Evolutionary conservation across 2,329 filamentous ascomycete genomes (phyloP), one percentile per base, ranked within the genome.

Genomic region (Cladosporium sp.): DNA sequence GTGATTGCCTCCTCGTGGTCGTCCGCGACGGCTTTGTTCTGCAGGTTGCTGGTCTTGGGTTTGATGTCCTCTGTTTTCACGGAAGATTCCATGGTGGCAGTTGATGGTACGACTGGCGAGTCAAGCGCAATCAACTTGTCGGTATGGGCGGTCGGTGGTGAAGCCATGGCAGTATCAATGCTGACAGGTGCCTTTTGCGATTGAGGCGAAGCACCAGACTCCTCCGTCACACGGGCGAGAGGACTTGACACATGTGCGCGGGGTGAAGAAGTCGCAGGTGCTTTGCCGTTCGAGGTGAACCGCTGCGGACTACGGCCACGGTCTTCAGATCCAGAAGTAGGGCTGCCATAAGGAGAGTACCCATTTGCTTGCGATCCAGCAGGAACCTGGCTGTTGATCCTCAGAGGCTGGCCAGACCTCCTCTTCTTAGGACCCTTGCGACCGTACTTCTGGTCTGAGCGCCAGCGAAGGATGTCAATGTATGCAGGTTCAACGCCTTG

Each of bases 381-480:
- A 18, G 83, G 82, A 70, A 85, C 87, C 68, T 86, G 80, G 36
- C 72, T 83, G 82, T 72, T 86, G 76, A 65, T 82, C 78, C 69
- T 80, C 77, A 72, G 77, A 49, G 72, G 70, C 68, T 70, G 72
- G 23, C 70, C 79, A 34, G 74, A 75, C 70, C 82, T 82, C 70
- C 82, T 82, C 73, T 80, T 82, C 69, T 81, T 84, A 58, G 82
- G 82, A 2, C 72, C 70, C 70, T 82, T 83, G 64, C 87, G 82
- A 57, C 94, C 94, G 77, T 95, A 91, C 81, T 97, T 98, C 78
- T 98, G 94, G 76, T 99, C 95, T 80, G 91, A 89, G 76, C 95
- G 89, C 93, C 95, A 98, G 71, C 95, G 87, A 72, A 99, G 82
- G 74, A 99, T 97, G 76, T 96, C 94, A 75, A 99, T 89, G 78